Evolutionary conservation across 2,329 filamentous ascomycete genomes (phyloP), one percentile per base, ranked within the genome.

Genomic region (Calonectria henricotiae): DNA sequence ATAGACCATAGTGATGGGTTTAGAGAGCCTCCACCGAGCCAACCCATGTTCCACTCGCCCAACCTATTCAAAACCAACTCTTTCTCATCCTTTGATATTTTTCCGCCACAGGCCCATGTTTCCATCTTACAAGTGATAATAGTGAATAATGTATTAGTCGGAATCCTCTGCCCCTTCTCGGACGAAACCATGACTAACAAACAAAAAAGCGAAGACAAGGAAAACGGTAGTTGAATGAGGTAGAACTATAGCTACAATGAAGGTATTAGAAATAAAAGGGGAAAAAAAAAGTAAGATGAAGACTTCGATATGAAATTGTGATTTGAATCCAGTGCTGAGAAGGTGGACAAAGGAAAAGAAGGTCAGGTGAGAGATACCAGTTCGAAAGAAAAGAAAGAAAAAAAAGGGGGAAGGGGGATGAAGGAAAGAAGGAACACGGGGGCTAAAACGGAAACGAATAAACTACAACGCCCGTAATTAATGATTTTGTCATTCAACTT

Each of bases 211-310:
- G 32, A 17, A 15, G 39, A 54, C 23, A 62, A 43, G 30, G 15
- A 68, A 60, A 27, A 62, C 25, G 43, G 47, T 46, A 30, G 61
- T 49, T 51, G 60, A 71, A 65, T 67, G 49, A 64, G 63, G 51
- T 70, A 69, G 65, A 68, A 71, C 43, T 75, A 75, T 74, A 70
- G 71, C 65, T 76, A 76, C 73, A 72, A 68, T 71, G 73, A 76
- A 74, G 71, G 73, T 75, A 76, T 75, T 77, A 55, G 51, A 47
- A 13, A 62, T 65, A 35, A 62, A 23, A 47, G 17, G 32, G 39
- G 64, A 55, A 37, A 37, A n/a, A 12, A 17, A 30, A 11, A 13
- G n/a, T 20, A 58, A 37, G 41, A 58, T 41, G n/a, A 54, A 61
- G 32, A 55, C 20, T 37, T 37, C 7, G 30, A 55, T 25, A 55